Evolutionary conservation across 1,284 basidiomycete species (phyloP), one percentile per base, ranked within the genome.

Genomic region (Sporisorium graminicola): DNA sequence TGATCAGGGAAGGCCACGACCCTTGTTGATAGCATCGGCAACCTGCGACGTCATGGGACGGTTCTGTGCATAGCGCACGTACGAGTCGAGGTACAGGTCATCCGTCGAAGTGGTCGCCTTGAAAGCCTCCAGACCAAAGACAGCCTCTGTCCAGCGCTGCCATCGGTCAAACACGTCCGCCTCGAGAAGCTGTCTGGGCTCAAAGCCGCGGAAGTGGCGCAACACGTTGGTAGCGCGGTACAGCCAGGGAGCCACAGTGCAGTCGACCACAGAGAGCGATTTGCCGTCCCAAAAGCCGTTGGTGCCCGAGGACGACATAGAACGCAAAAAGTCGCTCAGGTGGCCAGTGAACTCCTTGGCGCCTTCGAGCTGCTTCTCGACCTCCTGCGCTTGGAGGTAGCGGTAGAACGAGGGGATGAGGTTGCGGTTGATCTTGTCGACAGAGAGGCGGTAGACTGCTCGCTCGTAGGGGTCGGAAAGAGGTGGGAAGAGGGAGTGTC

Each of bases 361-460:
- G 4, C 86, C 85, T 51, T 88, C 86, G 52, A 89, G 88, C 80
- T 93, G 91, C 9, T 89, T 88, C 5, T 87, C 86, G 26, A 85
- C 71, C 26, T 91, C 90, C 85, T 93, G 92, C 0, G 92, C 90
- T 87, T 93, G 92, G 13, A 93, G 88, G 80, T 89, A 93, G 26
- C 91, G 90, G 80, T 93, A 93, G 86, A 93, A 94, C 0, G 91
- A 88, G 2, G 92, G 92, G 12, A 93, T 88, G 49, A 93, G 84
- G 20, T 86, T 85, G 7, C 91, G 90, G 74, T 89, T 91, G 82
- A 91, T 86, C 76, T 91, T 90, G 86, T 93, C 91, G 8, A 89
- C 88, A 81, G 92, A 90, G 6, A 93, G 88, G 20, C 91, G 90
- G 14, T 91, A 88, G 22, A 92, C 87, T 2, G 90, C 91, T 0